phyloP scores from a whole-genome alignment of 495 filamentous ascomycete species.

The Sphaerosporella brunnea region DNA sequence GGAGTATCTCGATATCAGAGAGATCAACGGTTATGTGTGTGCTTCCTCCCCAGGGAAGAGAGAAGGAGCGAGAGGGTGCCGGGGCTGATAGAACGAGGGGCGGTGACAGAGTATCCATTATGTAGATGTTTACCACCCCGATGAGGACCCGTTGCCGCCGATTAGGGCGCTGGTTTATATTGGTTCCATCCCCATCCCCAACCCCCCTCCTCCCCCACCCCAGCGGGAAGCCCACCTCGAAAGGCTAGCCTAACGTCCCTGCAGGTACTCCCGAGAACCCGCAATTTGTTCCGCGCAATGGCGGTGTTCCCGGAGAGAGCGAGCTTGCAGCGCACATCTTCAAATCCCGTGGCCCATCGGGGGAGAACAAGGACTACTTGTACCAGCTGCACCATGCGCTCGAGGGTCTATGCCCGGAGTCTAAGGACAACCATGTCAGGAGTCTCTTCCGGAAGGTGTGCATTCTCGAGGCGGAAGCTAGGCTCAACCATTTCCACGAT shows the following conservation, averaged over 20 bases:
- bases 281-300: slow-evolving; percentile 69
- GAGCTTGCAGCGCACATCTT: slow-evolving; percentile 71
- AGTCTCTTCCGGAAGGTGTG: slow-evolving; percentile 21
- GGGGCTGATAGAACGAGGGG: no score
- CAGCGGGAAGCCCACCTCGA: no score
- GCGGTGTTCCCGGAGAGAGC: slow-evolving; percentile 42
- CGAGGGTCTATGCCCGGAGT: slow-evolving; percentile 53
- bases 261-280: slow-evolving; percentile 72
- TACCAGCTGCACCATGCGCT: slow-evolving; percentile 64
- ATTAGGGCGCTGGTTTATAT: slow-evolving; percentile 67
- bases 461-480: slow-evolving; percentile 8
- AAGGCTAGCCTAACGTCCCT: neutral
- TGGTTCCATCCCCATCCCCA: slow-evolving; percentile 2
- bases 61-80: no score
- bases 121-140: slow-evolving; percentile 55
- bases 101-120: slow-evolving; percentile 55
- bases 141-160: slow-evolving; percentile 15
- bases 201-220: neutral
- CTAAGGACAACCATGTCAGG: slow-evolving; percentile 65
- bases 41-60: neutral
- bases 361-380: slow-evolving; percentile 81
- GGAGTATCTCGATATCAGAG: slow-evolving; percentile 69
- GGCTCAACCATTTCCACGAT: neutral
- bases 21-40: slow-evolving; percentile 72
- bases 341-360: slow-evolving; percentile 61